These are phyloP conservation scores for Populus euphratica DNA, from an alignment of 345 rosid genomes.

Conservation along the genomic window DNA sequence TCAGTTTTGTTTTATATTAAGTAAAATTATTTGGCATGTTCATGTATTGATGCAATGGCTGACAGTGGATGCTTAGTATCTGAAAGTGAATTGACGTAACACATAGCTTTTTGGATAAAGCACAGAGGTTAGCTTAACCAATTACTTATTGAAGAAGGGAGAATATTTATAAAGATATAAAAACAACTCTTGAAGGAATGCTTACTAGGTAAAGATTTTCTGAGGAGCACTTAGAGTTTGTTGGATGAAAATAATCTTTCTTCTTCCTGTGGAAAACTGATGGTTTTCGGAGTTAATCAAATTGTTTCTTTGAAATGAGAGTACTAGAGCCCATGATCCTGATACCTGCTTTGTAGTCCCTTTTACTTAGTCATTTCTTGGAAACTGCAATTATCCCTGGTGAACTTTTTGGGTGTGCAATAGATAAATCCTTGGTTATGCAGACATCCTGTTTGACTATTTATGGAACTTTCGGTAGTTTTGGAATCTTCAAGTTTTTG, in stretches of 20 bases:
- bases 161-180: neutral
- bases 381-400: neutral
- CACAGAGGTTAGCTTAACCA: neutral
- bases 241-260: neutral
- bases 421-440: neutral
- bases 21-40: neutral
- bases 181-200: neutral
- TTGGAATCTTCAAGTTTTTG: neutral
- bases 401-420: neutral
- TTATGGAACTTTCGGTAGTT: neutral
- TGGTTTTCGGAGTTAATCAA: neutral
- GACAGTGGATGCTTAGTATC: neutral
- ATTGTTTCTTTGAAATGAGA: neutral
- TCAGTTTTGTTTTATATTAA: neutral
- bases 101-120: neutral
- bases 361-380: neutral
- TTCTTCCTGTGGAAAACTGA: neutral
- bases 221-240: neutral
- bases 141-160: neutral
- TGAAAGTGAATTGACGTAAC: neutral
- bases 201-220: neutral
- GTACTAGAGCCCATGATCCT: neutral
- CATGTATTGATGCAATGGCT: neutral
- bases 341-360: neutral
- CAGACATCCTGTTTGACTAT: neutral